Conservation (phyloP, 2,329 filamentous ascomycete species). For the Acrodontium crateriforme region DNA sequence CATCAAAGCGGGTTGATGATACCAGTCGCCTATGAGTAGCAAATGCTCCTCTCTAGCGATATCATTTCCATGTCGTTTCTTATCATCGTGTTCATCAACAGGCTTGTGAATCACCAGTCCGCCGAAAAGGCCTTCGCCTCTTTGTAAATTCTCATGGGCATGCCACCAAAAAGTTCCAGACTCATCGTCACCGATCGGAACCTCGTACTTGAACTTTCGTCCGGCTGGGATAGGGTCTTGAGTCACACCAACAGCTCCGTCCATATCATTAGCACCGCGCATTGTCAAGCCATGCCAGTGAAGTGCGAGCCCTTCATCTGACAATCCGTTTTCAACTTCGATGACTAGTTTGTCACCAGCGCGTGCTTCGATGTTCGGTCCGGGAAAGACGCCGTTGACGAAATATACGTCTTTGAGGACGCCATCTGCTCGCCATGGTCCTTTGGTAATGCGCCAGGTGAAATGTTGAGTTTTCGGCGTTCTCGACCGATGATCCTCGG, state of each 20-base stretch:
- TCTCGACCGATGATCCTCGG: slow-evolving; percentile 10
- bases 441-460: slow-evolving; percentile 10
- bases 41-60: slow-evolving; percentile 22
- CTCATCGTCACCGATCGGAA: slow-evolving; percentile 18
- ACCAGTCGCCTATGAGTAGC: slow-evolving; percentile 38
- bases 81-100: slow-evolving; percentile 10
- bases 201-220: slow-evolving; percentile 25
- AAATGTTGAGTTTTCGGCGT: slow-evolving; percentile 6
- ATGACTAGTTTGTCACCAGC: slow-evolving; percentile 34
- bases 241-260: slow-evolving; percentile 16
- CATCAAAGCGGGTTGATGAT: slow-evolving; percentile 29
- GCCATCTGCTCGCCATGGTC: slow-evolving; percentile 26
- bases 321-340: slow-evolving; percentile 28
- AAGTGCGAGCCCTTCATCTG: slow-evolving; percentile 23
- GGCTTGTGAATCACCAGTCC: slow-evolving; percentile 34
- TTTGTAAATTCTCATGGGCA: slow-evolving; percentile 29
- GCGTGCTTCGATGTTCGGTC: slow-evolving; percentile 36
- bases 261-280: slow-evolving; percentile 12
- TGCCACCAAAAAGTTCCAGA: slow-evolving; percentile 38
- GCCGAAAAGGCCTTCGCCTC: slow-evolving; percentile 35
- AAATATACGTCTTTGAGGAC: slow-evolving; percentile 37
- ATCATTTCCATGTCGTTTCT: background rate
- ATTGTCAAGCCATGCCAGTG: slow-evolving; percentile 33
- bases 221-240: slow-evolving; percentile 12
- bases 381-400: slow-evolving; percentile 39